phyloP scores from a whole-genome alignment of 306 rosid species.

The Benincasa hispida region DNA sequence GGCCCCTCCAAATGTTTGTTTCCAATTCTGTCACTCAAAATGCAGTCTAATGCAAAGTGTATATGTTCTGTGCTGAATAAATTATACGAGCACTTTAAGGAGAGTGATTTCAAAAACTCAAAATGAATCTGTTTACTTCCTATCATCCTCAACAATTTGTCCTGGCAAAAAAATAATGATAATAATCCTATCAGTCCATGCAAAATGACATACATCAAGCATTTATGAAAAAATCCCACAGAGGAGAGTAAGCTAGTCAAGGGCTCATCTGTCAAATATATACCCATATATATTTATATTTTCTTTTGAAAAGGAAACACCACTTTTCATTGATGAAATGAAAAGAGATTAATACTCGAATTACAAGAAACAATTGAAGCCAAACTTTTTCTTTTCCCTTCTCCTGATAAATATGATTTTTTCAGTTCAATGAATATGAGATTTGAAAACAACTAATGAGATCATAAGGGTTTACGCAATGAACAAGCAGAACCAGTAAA shows the following conservation, averaged over 20 bases:
- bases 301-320: too few relatives aligned
- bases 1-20: slow-evolving; percentile 41
- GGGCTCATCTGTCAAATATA: background rate
- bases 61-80: slow-evolving; percentile 69
- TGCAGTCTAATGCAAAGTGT: slow-evolving; percentile 36
- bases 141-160: slow-evolving; percentile 38
- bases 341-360: too few relatives aligned
- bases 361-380: background rate
- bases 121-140: slow-evolving; percentile 44
- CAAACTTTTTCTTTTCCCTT: background rate
- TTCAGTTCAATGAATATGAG: too few relatives aligned
- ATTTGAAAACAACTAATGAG: background rate
- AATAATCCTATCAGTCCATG: background rate
- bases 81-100: slow-evolving; percentile 68
- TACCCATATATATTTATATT: background rate
- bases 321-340: too few relatives aligned
- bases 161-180: slow-evolving; percentile 26
- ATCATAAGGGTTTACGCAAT: background rate
- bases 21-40: slow-evolving; percentile 25
- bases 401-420: background rate
- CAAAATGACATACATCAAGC: background rate
- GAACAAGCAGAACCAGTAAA: background rate
- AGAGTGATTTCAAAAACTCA: slow-evolving; percentile 51
- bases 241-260: background rate
- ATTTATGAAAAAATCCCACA: background rate